These are phyloP conservation scores for Geotrichum histeridarum DNA, from an alignment of 1,139 yeast species.

Conservation along the genomic window DNA sequence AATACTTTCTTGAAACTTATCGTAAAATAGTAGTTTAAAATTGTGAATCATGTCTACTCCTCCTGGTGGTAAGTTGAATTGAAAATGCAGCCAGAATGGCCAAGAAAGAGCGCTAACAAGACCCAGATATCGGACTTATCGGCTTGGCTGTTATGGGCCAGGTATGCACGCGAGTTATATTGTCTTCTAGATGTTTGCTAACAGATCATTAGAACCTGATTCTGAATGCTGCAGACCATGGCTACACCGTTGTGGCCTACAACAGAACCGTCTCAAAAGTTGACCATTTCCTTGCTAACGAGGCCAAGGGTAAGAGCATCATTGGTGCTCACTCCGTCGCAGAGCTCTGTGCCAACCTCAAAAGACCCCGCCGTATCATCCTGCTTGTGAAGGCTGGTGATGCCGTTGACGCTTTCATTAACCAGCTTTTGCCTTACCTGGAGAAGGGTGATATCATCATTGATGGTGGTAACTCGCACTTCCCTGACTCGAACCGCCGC, in stretches of 20 bases:
- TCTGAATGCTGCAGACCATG: conserved; percentile 97
- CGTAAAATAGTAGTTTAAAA: too few relatives aligned
- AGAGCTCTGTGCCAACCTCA: conserved; percentile 82
- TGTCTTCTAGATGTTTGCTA: not conserved
- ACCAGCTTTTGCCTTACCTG: conserved; percentile 80
- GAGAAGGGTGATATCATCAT: conserved; percentile 97
- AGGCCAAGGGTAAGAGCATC: conserved; percentile 83
- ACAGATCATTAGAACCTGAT: conserved; percentile 58
- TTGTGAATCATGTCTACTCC: conserved; percentile 19
- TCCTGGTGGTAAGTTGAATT: conserved; percentile 21
- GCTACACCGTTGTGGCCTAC: conserved; percentile 84
- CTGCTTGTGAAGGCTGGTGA: conserved; percentile 93
- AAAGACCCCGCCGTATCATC: conserved; percentile 95
- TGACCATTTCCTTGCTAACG: conserved; percentile 85
- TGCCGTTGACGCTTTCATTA: conserved; percentile 90
- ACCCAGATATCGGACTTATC: conserved; percentile 86
- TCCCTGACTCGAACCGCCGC: conserved; percentile 98
- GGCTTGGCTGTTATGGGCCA: conserved; percentile 99
- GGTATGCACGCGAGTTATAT: conserved; percentile 8
- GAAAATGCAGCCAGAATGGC: not conserved
- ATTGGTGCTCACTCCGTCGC: conserved; percentile 91
- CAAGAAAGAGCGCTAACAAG: not conserved
- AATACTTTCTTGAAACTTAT: too few relatives aligned
- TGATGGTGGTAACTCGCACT: conserved; percentile 99
- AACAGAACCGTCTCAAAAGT: conserved; percentile 97